Evolutionary conservation across 2,329 filamentous ascomycete species (phyloP).

Genomic region (Pseudocercospora eumusae): DNA sequence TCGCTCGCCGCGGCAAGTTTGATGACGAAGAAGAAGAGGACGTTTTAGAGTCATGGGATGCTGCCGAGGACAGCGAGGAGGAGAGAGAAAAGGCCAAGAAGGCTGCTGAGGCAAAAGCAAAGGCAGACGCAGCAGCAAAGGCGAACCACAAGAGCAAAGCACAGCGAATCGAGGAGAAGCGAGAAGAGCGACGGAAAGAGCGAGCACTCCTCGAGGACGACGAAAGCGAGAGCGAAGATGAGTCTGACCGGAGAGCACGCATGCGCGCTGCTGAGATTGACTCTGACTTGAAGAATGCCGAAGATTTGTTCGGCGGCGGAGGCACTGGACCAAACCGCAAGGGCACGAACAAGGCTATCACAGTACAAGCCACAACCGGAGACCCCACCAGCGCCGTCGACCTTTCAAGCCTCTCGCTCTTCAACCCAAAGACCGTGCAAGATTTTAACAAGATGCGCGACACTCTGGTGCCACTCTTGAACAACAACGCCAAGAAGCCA

Average conservation of each 20-base stretch:
- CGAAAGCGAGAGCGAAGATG: constrained; percentile 67
- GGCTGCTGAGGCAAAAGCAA: constrained; percentile 80
- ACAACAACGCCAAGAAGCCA: constrained; percentile 76
- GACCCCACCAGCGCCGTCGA: constrained; percentile 81
- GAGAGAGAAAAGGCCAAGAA: constrained; percentile 94
- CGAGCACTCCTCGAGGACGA: constrained; percentile 59
- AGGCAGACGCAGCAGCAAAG: constrained; percentile 83
- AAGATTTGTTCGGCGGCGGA: constrained; percentile 82
- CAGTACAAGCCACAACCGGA: constrained; percentile 63
- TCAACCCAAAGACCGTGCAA: constrained; percentile 83
- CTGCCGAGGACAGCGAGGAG: constrained; percentile 92
- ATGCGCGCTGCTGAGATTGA: constrained; percentile 81
- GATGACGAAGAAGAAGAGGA: constrained; percentile 88
- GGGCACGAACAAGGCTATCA: constrained; percentile 64
- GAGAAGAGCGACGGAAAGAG: constrained; percentile 59
- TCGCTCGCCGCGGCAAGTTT: constrained; percentile 66
- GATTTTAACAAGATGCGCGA: constrained; percentile 81
- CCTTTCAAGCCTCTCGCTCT: constrained; percentile 74
- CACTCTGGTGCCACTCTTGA: constrained; percentile 75
- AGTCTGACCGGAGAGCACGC: constrained; percentile 71
- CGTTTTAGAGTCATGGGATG: constrained; percentile 96
- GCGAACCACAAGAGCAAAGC: constrained; percentile 88
- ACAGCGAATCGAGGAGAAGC: constrained; percentile 79
- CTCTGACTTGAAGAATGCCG: constrained; percentile 81
- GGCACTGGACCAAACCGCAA: constrained; percentile 71